phyloP scores from a whole-genome alignment of 139 green algal genomes.

The Raphidocelis subcapitata region DNA sequence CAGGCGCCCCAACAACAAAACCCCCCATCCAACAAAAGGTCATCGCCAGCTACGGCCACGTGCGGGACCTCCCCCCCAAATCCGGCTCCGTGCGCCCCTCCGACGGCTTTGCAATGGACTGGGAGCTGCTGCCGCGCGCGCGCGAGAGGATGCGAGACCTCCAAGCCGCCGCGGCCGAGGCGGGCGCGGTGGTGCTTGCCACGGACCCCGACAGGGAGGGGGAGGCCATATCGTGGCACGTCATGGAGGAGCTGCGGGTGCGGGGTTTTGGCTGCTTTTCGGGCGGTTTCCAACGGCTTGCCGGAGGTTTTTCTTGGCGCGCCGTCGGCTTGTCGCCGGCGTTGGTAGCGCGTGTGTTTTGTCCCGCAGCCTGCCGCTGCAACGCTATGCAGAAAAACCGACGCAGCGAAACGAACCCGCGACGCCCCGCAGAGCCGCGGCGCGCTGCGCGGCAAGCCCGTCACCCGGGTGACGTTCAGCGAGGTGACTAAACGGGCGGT shows the following conservation, averaged over 20 bases:
- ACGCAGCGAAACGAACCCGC: too few relatives aligned
- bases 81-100: conserved; percentile 62
- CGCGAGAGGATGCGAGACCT: conserved; percentile 18
- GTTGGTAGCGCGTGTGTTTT: too few relatives aligned
- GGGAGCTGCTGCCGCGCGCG: conserved; percentile 35
- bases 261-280: not conserved
- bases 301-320: too few relatives aligned
- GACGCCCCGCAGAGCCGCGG: conserved; percentile 16
- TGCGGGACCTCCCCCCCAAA: conserved; percentile 79
- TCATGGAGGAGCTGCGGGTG: conserved; percentile 74
- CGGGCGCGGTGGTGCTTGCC: conserved; percentile 75
- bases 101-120: conserved; percentile 51
- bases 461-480: conserved; percentile 79
- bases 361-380: too few relatives aligned
- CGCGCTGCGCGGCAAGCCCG: conserved; percentile 2
- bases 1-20: too few relatives aligned
- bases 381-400: too few relatives aligned
- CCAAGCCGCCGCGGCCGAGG: not conserved
- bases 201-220: conserved; percentile 95
- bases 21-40: too few relatives aligned
- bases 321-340: too few relatives aligned
- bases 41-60: conserved; percentile 90
- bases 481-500: conserved; percentile 83
- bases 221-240: conserved; percentile 97
- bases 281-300: too few relatives aligned